A percentile compares a stretch with the other conserved stretches of the same genome.
Evolutionary conservation across 495 filamentous ascomycete genomes (phyloP).

Genomic region (Hypomontagnella monticulosa): DNA sequence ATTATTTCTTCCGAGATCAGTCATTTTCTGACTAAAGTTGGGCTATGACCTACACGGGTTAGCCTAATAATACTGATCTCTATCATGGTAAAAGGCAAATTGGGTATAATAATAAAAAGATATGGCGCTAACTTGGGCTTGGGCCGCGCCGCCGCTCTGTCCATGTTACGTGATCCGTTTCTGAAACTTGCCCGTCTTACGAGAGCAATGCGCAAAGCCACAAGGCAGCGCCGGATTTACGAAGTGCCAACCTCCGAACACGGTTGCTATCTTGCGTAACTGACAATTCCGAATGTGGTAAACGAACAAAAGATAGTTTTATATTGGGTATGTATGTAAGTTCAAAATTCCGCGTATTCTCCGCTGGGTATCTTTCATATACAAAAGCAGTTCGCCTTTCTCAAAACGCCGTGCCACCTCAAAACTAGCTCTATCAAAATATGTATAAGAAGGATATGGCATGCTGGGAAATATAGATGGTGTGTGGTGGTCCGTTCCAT

Average conservation of each 20-base stretch:
- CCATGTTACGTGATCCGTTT: neutral
- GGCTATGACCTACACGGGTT: too few relatives aligned
- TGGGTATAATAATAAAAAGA: too few relatives aligned
- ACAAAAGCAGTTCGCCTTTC: neutral
- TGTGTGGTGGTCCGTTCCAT: too few relatives aligned
- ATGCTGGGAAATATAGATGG: too few relatives aligned
- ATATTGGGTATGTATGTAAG: constrained; percentile 2
- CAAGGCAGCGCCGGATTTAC: neutral
- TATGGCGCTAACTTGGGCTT: neutral
- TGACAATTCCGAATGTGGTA: too few relatives aligned
- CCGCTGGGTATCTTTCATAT: constrained; percentile 29
- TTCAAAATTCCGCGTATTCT: constrained; percentile 10
- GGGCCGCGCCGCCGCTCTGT: constrained; percentile 9
- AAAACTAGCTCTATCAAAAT: constrained; percentile 3
- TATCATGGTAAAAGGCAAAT: too few relatives aligned
- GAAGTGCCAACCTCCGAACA: too few relatives aligned
- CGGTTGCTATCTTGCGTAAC: too few relatives aligned
- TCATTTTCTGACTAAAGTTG: too few relatives aligned
- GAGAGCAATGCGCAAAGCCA: constrained; percentile 3
- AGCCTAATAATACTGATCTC: too few relatives aligned
- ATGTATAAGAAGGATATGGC: neutral
- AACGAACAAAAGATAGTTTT: too few relatives aligned
- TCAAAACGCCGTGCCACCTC: constrained; percentile 9
- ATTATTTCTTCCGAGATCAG: too few relatives aligned
- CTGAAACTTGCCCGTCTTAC: constrained; percentile 6